Conservation (phyloP, 495 filamentous ascomycete genomes). For the Aspergillus hancockii region DNA sequence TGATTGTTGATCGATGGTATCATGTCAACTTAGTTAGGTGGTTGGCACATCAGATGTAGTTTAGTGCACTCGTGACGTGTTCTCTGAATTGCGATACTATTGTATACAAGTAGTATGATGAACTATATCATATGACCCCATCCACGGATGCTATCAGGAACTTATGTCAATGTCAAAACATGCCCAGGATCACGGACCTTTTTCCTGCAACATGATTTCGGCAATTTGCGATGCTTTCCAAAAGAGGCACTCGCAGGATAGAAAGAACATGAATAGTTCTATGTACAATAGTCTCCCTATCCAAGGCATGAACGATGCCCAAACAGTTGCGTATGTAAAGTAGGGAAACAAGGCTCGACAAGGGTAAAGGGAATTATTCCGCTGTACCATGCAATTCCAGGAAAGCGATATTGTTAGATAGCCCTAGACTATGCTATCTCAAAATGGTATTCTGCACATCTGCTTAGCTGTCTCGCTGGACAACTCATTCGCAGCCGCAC, state of each 20-base stretch:
- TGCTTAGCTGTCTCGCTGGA: background rate
- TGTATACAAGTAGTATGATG: background rate
- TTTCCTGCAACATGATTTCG: background rate
- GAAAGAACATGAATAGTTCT: background rate
- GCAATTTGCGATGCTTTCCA: background rate
- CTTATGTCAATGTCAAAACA: background rate
- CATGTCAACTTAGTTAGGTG: background rate
- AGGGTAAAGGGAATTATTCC: background rate
- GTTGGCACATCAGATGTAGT: background rate
- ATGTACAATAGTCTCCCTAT: background rate
- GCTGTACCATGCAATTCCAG: background rate
- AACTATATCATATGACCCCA: background rate
- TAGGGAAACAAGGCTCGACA: conserved; percentile 5
- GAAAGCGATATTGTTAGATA: background rate
- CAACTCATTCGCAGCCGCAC: conserved; percentile 9
- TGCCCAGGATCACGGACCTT: background rate
- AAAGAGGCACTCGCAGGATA: background rate
- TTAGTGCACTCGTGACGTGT: background rate
- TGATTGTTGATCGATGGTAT: background rate
- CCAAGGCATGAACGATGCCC: background rate
- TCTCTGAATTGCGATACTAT: background rate
- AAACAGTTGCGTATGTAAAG: background rate
- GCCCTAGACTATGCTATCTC: background rate
- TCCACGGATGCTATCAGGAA: background rate
- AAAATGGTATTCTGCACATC: background rate